A percentile compares a stretch with the other conserved stretches of the same genome.
Evolutionary conservation across 768 basidiomycete species (phyloP).

Genomic region (Rhizopogon sp.): DNA sequence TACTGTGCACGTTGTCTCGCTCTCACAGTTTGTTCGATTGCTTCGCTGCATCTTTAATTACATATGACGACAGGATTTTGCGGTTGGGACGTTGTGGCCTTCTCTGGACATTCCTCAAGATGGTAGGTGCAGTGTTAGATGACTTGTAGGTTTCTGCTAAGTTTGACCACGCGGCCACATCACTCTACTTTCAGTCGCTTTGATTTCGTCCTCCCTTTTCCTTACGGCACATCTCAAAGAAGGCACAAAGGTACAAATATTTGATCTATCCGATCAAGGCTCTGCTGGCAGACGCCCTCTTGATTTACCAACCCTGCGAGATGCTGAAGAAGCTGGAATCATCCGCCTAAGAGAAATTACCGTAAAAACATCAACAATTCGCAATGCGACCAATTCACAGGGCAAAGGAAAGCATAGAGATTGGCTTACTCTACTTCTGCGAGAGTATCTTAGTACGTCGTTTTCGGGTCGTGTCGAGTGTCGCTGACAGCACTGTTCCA

Average conservation of each 20-base stretch:
- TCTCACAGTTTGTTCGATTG: constrained; percentile 2
- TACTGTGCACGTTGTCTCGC: constrained; percentile 6
- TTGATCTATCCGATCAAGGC: constrained; percentile 38
- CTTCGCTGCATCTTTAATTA: constrained; percentile 8
- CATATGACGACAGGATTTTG: constrained; percentile 42
- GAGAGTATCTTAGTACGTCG: constrained; percentile 62
- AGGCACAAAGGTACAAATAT: constrained; percentile 44
- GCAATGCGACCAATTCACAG: constrained; percentile 11
- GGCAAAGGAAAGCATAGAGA: constrained; percentile 39
- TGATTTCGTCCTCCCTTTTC: constrained; percentile 50
- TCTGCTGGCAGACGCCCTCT: constrained; percentile 31
- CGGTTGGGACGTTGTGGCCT: constrained; percentile 76
- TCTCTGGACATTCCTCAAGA: constrained; percentile 54
- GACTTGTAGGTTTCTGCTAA: constrained; percentile 7
- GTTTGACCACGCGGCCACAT: constrained; percentile 7
- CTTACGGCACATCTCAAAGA: constrained; percentile 55
- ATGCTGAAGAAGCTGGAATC: constrained; percentile 44
- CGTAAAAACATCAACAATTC: constrained; percentile 12
- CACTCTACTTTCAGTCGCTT: constrained; percentile 38
- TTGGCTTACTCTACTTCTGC: constrained; percentile 64
- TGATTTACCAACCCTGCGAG: constrained; percentile 46
- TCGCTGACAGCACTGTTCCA: not conserved
- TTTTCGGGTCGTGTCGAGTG: not conserved
- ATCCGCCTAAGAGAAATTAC: constrained; percentile 50
- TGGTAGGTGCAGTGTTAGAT: constrained; percentile 37